Evolutionary conservation across 345 rosid species (phyloP), one percentile per base, ranked within the genome.

Genomic region (Linum lewisii): DNA sequence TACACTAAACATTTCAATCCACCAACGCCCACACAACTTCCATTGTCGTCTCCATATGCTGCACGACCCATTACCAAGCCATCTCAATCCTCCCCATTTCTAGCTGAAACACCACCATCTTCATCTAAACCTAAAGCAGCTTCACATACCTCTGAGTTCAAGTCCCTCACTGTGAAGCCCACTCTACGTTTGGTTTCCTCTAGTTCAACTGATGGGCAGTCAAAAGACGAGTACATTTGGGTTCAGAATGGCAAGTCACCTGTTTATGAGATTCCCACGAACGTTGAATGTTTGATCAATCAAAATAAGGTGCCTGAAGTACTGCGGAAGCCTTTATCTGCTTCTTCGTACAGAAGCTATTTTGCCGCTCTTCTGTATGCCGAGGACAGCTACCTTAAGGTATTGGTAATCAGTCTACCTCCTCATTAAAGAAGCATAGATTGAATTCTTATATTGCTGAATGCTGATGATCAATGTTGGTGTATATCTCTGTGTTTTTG

Each of bases 351-450:
- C 60, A 65, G 34, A 53, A 69, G 68, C 21, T 59, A 60, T 50
- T 77, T 74, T 59, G 59, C 72, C 21, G 71, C 76, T 42, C 72
- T 77, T 55, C 68, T 77, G 6, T 66, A 74, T 73, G 72, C 78
- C 1, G 81, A 77, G 62, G 81, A 78, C 55, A 59, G 37, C 68
- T 74, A 78, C 38, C 34, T 61, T 19, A 72, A 74, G 78, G 78
- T 69, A 65, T 34, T 65, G 18, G 18, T 42, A 11, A 34, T 34
- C 5, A 34, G n/a, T n/a, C n/a, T n/a, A n/a, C n/a, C n/a, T n/a
- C n/a, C n/a, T n/a, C n/a, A n/a, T n/a, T n/a, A n/a, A n/a, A n/a
- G n/a, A n/a, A n/a, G n/a, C n/a, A n/a, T n/a, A n/a, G n/a, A n/a
- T n/a, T n/a, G n/a, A n/a, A n/a, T n/a, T n/a, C n/a, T n/a, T n/a